Evolutionary conservation across 2,329 filamentous ascomycete genomes (phyloP).

Genomic region (Chrysoporthe cubensis): DNA sequence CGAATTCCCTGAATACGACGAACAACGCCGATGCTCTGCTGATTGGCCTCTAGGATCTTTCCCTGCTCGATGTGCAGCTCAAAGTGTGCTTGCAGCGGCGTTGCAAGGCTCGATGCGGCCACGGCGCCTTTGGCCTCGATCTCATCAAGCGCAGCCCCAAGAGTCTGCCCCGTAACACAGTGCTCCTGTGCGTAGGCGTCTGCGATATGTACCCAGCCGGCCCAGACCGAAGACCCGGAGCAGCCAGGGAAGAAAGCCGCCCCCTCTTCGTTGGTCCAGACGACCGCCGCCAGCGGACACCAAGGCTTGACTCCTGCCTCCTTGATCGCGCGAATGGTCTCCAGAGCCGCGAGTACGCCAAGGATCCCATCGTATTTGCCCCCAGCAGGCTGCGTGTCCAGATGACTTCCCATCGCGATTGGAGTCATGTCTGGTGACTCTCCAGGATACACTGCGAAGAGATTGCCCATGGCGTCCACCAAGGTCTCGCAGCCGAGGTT

Average conservation of each 20-base stretch:
- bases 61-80: conserved; percentile 34
- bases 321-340: conserved; percentile 65
- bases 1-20: conserved; percentile 33
- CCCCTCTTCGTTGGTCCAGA: conserved; percentile 61
- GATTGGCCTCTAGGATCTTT: conserved; percentile 28
- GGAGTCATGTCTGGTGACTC: conserved; percentile 59
- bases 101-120: conserved; percentile 26
- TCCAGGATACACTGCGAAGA: conserved; percentile 57
- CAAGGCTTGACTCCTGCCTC: conserved; percentile 67
- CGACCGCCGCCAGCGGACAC: conserved; percentile 69
- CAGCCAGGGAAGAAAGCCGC: conserved; percentile 30
- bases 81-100: conserved; percentile 31
- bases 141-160: conserved; percentile 30
- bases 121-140: conserved; percentile 30
- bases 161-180: conserved; percentile 24
- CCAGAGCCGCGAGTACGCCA: conserved; percentile 69
- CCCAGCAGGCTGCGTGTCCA: conserved; percentile 59
- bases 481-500: conserved; percentile 28
- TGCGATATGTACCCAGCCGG: conserved; percentile 12
- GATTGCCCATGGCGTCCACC: conserved; percentile 33
- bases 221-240: conserved; percentile 30
- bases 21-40: conserved; percentile 29
- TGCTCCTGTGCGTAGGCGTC: conserved; percentile 10
- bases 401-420: conserved; percentile 66
- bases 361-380: conserved; percentile 72